phyloP scores from a whole-genome alignment of 75 land plant species.

The Adiantum capillusveneris region DNA sequence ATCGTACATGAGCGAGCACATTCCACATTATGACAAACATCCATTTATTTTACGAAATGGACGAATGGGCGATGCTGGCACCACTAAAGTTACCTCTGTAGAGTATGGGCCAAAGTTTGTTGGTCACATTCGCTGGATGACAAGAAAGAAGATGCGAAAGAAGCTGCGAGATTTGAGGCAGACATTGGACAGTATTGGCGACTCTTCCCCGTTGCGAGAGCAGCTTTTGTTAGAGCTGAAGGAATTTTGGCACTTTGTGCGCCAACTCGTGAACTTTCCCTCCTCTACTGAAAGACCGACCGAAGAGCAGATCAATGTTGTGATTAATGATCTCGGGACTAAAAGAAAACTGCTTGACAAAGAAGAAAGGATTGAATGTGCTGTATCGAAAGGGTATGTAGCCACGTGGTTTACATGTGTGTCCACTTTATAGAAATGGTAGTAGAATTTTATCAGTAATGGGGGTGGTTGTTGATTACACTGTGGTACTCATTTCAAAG shows the following conservation, averaged over 20 bases:
- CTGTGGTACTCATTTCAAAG: too few species aligned
- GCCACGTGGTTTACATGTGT: too few species aligned
- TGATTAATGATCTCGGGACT: too few species aligned
- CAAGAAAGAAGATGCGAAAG: background rate
- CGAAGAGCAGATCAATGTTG: background rate
- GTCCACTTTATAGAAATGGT: too few species aligned
- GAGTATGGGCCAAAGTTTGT: slow-evolving; percentile 6
- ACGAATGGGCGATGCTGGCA: slow-evolving; percentile 2
- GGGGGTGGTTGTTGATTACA: too few species aligned
- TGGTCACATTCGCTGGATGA: slow-evolving; percentile 1
- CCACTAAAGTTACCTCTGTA: background rate
- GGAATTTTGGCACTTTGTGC: background rate
- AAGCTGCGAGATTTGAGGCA: background rate
- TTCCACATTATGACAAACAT: background rate
- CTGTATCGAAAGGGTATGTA: too few species aligned
- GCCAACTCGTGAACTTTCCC: background rate
- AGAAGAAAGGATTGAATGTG: too few species aligned
- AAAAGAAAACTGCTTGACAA: too few species aligned
- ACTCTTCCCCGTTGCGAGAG: background rate
- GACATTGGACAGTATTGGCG: background rate
- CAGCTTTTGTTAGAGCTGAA: background rate
- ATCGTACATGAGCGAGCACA: slow-evolving; percentile 1
- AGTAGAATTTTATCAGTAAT: too few species aligned
- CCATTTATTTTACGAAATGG: slow-evolving; percentile 1
- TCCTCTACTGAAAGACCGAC: background rate